These are phyloP conservation scores for Yamadazyma trypodendri DNA, from an alignment of 1,139 yeast species.

Conservation along the genomic window DNA sequence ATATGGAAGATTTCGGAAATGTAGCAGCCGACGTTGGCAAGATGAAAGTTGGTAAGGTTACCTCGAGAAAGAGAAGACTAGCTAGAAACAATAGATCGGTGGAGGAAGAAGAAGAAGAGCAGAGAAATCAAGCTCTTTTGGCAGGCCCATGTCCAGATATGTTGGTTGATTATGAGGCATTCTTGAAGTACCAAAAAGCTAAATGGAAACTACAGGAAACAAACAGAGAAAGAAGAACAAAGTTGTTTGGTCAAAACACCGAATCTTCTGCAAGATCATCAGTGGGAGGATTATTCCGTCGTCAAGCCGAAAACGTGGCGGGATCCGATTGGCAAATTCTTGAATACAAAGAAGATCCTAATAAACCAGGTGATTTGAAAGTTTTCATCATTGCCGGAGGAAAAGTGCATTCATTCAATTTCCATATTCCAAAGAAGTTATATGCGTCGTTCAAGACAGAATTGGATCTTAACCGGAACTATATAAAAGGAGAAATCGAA, in stretches of 20 bases:
- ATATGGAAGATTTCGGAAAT: slow-evolving; percentile 76
- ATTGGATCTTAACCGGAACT: slow-evolving; percentile 41
- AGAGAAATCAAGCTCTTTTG: slow-evolving; percentile 41
- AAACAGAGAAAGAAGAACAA: slow-evolving; percentile 68
- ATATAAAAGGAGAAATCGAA: slow-evolving; percentile 58
- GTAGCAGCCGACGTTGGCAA: slow-evolving; percentile 21
- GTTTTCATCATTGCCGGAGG: slow-evolving; percentile 71
- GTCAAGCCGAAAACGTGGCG: slow-evolving; percentile 77
- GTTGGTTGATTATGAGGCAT: slow-evolving; percentile 70
- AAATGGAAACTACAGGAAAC: slow-evolving; percentile 80
- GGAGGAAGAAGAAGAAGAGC: slow-evolving; percentile 46
- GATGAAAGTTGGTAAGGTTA: slow-evolving; percentile 51
- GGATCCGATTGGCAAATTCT: slow-evolving; percentile 83
- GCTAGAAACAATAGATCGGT: slow-evolving; percentile 20
- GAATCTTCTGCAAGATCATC: slow-evolving; percentile 48
- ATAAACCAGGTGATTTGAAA: slow-evolving; percentile 70
- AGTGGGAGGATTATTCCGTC: slow-evolving; percentile 68
- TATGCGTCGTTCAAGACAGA: slow-evolving; percentile 65
- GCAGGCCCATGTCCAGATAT: slow-evolving; percentile 68
- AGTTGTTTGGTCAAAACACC: slow-evolving; percentile 69
- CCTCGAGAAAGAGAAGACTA: slow-evolving; percentile 36
- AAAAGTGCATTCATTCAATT: slow-evolving; percentile 68
- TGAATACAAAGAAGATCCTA: slow-evolving; percentile 60
- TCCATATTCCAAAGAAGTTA: slow-evolving; percentile 72
- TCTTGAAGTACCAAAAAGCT: slow-evolving; percentile 75